Evolutionary conservation across 2,329 filamentous ascomycete species (phyloP), one percentile per base, ranked within the genome.

Genomic region (Pseudogymnoascus sp.): DNA sequence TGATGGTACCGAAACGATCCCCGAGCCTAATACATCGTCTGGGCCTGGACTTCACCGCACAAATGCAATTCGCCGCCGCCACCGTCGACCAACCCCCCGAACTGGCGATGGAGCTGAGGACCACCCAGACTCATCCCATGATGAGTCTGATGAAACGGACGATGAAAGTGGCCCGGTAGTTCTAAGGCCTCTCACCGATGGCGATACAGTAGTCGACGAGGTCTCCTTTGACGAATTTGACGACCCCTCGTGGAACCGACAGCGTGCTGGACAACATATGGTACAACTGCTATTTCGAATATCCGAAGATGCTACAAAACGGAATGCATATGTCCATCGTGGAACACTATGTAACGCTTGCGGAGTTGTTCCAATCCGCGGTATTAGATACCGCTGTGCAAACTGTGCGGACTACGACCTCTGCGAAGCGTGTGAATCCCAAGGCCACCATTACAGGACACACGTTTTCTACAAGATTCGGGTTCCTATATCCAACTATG

Each of bases 401-500:
- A 97, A 99, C 77, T 99, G 95, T 73, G 86, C 90, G 67, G 93
- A 99, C 75, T 97, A 92, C 73, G 95, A 99, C 73, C 84, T 99
- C 1, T 99, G 95, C 78, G 92, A 97, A 72, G 87, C 87, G 6
- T 99, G 95, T 76, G 93, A 99, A 76, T 85, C 90, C 4, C 85
- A 87, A 69, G 84, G 85, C 1, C 72, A 74, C 64, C 93, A 96
- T 72, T 86, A 84, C 71, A 96, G 93, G 74, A 96, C 92, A 1
- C 95, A 99, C 75, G 85, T 97, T 53, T 97, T 99, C 76, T 96
- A 96, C 81, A 97, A 97, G 75, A 90, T 99, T 72, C 88, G 88
- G 63, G 88, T 97, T 10, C 95, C 95, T 1, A 89, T 92, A 0
- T 91, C 93, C 0, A 89, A 91, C 31, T 86, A 96, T 63, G 89